Evolutionary conservation across 176 grass and related monocot species (phyloP), one percentile per base, ranked within the genome.

Genomic region (Aegilops sharonensis): DNA sequence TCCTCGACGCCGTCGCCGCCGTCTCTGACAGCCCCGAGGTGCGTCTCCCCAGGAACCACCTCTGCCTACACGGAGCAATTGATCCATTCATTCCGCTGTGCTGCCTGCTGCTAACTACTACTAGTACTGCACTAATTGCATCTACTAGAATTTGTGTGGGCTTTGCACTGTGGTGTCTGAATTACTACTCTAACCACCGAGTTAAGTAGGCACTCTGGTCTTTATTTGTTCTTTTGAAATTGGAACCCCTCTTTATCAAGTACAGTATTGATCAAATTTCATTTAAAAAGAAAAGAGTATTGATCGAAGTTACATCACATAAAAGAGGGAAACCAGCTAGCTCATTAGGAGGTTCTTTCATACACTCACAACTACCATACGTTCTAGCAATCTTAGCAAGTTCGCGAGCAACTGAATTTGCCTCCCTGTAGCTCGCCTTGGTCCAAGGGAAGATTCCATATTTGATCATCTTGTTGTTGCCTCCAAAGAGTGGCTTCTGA

Each of bases 11-110:
- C 14, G 86, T 99, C 80, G 93, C 87, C 40, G 81, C 84, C 39
- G 23, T 99, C 74, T 96, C 90, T 12, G 89, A 91, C 69, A 92
- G 88, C 81, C 94, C 90, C 78, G 94, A 99, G 94, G 97, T 99
- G 52, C 86, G 81, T 30, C 68, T 23, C 36, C 17, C 63, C 50
- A 54, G 0, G 14, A 56, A 39, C 10, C 1, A 25, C 25, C 66
- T 20, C 6, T 4, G 17, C 6, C 70, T 45, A 4, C 12, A 13
- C 11, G 10, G 9, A 61, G 5, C 15, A 40, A 42, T 31, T 57
- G 9, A 3, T 85, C 9, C n/a, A 9, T 78, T 20, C 21, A 21
- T 10, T 68, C 66, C 13, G 3, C 21, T 77, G 4, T 17, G 21
- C 0, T 45, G 42, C 3, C 42, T 45, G 42, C 42, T 14, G 47